phyloP scores from a whole-genome alignment of 2,329 filamentous ascomycete genomes.

The Cladosporium sp. region DNA sequence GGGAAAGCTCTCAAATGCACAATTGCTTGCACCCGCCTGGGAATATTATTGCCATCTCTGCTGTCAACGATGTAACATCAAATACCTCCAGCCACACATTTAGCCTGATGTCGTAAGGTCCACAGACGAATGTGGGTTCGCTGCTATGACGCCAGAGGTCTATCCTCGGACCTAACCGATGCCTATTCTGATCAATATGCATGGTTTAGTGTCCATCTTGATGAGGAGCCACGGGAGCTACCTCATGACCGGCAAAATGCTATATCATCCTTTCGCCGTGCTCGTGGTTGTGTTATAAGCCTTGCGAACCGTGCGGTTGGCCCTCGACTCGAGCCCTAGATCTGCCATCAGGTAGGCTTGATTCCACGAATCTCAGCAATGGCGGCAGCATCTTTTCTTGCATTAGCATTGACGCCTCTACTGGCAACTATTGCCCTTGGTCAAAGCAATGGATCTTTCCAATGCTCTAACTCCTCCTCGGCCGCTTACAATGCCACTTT shows the following conservation, averaged over 20 bases:
- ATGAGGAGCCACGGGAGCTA: background rate
- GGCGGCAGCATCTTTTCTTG: background rate
- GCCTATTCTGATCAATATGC: background rate
- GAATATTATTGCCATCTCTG: background rate
- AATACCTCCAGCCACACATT: background rate
- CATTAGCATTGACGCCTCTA: background rate
- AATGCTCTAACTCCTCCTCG: slow-evolving; percentile 3
- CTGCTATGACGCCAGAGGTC: background rate
- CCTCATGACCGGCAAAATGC: slow-evolving; percentile 5
- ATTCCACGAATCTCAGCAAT: background rate
- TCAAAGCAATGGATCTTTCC: background rate
- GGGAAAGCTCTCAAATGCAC: background rate
- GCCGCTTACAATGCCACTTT: slow-evolving; percentile 5
- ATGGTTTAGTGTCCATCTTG: background rate
- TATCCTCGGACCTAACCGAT: background rate
- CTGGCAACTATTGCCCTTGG: background rate
- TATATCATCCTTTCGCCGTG: background rate
- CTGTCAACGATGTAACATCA: background rate
- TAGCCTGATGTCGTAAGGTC: background rate
- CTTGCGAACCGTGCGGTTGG: background rate
- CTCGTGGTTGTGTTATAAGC: background rate
- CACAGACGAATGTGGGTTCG: no score
- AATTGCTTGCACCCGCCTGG: no score
- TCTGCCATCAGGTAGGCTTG: background rate
- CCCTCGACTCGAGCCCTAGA: background rate